phyloP scores from a whole-genome alignment of 1,284 basidiomycete species.

The Naganishia sp. region DNA sequence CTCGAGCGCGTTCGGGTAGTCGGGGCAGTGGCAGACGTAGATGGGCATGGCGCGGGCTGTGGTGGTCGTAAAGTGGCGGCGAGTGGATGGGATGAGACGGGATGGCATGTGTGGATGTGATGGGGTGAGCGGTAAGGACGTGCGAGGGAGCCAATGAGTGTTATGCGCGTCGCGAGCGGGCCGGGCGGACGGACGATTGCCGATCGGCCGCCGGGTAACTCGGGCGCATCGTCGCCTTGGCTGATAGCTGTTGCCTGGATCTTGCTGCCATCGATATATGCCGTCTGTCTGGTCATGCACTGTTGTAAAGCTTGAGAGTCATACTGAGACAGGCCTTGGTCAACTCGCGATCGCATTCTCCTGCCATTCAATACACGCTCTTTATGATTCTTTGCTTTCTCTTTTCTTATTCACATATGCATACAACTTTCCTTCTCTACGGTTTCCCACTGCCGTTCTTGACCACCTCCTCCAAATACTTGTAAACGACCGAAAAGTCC shows the following conservation, averaged over 20 bases:
- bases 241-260: too few species aligned
- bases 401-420: background rate
- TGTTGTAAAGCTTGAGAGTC: too few species aligned
- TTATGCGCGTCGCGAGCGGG: background rate
- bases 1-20: conserved; percentile 47
- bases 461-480: conserved; percentile 57
- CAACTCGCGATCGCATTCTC: too few species aligned
- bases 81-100: background rate
- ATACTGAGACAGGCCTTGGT: too few species aligned
- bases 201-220: background rate
- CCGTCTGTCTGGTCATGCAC: too few species aligned
- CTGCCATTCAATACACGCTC: too few species aligned
- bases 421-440: background rate
- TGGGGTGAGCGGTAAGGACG: background rate
- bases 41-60: conserved; percentile 41
- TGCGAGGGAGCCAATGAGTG: conserved; percentile 1
- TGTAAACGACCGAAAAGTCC: conserved; percentile 79
- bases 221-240: background rate
- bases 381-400: background rate
- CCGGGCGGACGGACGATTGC: background rate
- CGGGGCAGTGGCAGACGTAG: conserved; percentile 51
- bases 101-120: too few species aligned
- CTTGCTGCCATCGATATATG: too few species aligned
- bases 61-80: conserved; percentile 13
- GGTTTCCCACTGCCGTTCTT: conserved; percentile 17